These are phyloP conservation scores for Plenodomus lindquistii DNA, from an alignment of 2,329 filamentous ascomycete species.

Conservation along the genomic window DNA sequence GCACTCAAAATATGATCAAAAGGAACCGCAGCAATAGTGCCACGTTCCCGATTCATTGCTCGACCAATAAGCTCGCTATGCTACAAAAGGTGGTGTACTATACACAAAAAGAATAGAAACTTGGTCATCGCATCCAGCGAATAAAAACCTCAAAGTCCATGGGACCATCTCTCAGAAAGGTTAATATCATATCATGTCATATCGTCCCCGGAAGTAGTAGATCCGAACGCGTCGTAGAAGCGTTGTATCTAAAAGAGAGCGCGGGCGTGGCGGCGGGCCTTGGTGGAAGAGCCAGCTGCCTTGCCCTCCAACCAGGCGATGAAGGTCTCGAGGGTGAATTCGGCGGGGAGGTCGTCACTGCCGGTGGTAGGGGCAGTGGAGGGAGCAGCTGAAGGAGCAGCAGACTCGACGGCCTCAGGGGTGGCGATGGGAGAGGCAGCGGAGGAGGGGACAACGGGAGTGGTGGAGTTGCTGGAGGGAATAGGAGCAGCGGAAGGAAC, in stretches of 20 bases:
- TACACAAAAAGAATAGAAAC: background rate
- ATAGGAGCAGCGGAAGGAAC: slow-evolving; percentile 10
- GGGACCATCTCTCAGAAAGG: background rate
- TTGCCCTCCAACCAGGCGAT: slow-evolving; percentile 39
- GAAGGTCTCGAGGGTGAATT: slow-evolving; percentile 41
- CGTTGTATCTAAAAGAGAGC: slow-evolving; percentile 19
- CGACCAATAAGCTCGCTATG: background rate
- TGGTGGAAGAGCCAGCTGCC: slow-evolving; percentile 15
- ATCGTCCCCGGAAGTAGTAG: too few relatives aligned
- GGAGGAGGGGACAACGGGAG: slow-evolving; percentile 10
- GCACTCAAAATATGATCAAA: too few relatives aligned
- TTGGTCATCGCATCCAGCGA: background rate
- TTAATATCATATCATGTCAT: background rate
- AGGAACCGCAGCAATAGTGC: background rate
- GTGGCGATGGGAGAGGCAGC: slow-evolving; percentile 9
- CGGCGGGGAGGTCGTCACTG: slow-evolving; percentile 24
- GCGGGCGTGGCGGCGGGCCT: slow-evolving; percentile 36
- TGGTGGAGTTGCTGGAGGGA: slow-evolving; percentile 7
- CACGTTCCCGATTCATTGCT: background rate
- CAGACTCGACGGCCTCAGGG: slow-evolving; percentile 3
- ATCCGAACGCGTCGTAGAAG: too few relatives aligned
- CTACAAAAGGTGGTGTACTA: background rate
- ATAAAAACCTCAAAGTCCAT: too few relatives aligned
- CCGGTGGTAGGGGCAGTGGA: slow-evolving; percentile 11
- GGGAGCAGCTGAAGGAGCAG: slow-evolving; percentile 13